These are phyloP conservation scores for Leccinum pseudoinsigne DNA, from an alignment of 1,284 basidiomycete genomes.

Conservation along the genomic window DNA sequence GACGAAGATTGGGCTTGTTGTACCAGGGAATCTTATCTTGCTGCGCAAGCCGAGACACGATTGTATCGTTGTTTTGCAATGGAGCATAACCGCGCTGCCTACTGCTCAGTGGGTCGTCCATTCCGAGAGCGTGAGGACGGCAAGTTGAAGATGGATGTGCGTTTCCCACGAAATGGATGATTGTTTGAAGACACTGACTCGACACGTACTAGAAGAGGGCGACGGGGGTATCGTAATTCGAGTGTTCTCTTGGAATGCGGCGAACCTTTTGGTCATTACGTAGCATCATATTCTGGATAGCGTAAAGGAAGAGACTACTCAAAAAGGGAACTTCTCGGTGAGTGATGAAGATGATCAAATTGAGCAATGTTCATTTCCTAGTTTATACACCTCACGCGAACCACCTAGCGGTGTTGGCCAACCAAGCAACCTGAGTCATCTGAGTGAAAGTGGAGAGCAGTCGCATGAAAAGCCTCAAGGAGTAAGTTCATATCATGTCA, in stretches of 20 bases:
- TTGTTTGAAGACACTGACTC: not conserved
- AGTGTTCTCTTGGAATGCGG: not conserved
- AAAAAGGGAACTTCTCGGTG: not conserved
- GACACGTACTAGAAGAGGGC: not conserved
- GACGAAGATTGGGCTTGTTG: slow-evolving; percentile 41
- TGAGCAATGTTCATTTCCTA: not conserved
- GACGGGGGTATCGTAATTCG: not conserved
- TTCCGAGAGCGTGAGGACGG: not conserved
- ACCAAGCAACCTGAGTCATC: not conserved
- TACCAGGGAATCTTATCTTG: slow-evolving; percentile 57
- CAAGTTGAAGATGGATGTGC: not conserved
- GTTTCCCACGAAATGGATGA: not conserved
- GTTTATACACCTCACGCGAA: not conserved
- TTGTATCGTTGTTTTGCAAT: slow-evolving; percentile 30
- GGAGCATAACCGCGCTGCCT: not conserved
- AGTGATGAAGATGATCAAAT: not conserved
- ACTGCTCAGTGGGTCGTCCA: slow-evolving; percentile 3
- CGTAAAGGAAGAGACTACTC: not conserved
- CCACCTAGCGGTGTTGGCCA: not conserved
- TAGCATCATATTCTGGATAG: not conserved
- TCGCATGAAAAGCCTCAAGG: not conserved
- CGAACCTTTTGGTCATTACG: not conserved
- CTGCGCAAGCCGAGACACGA: slow-evolving; percentile 42
- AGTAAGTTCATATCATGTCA: not conserved
- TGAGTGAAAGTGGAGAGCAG: not conserved